A percentile compares a stretch with the other conserved stretches of the same genome.
These are phyloP conservation scores for Rhizophagus sp. DNA, from an alignment of 192 early-diverging fungal genomes.

Conservation along the genomic window DNA sequence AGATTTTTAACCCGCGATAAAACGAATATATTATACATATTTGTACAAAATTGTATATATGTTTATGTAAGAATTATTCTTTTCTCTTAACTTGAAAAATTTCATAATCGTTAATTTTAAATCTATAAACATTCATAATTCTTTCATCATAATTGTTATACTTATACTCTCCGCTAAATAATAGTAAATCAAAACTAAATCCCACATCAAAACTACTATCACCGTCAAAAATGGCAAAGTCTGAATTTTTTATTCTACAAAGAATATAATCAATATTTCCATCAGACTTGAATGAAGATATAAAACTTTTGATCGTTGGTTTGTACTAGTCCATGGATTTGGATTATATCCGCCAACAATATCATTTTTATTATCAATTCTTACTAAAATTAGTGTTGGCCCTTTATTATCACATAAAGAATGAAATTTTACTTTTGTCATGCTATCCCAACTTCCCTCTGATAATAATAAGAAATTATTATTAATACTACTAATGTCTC, in stretches of 20 bases:
- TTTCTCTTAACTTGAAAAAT: not conserved
- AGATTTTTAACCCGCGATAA: too few relatives aligned
- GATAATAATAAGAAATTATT: not conserved
- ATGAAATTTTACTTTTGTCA: not conserved
- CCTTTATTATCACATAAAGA: not conserved
- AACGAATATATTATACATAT: too few relatives aligned
- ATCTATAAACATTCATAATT: not conserved
- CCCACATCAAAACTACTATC: not conserved
- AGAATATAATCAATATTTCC: not conserved
- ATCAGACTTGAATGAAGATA: not conserved
- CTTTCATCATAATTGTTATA: not conserved
- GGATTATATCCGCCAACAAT: constrained; percentile 7
- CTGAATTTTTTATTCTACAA: not conserved
- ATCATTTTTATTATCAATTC: not conserved
- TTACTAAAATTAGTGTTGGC: not conserved
- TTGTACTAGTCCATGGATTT: not conserved
- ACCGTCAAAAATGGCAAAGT: not conserved
- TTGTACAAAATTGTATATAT: too few relatives aligned
- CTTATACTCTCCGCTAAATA: not conserved
- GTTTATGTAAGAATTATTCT: too few relatives aligned
- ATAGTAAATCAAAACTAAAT: not conserved
- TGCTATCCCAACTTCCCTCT: not conserved
- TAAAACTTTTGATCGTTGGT: not conserved
- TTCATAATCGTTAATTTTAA: not conserved
- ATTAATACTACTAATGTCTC: not conserved